Conservation (phyloP, 2,329 filamentous ascomycete genomes). For the Neocatenulostroma microsporum region DNA sequence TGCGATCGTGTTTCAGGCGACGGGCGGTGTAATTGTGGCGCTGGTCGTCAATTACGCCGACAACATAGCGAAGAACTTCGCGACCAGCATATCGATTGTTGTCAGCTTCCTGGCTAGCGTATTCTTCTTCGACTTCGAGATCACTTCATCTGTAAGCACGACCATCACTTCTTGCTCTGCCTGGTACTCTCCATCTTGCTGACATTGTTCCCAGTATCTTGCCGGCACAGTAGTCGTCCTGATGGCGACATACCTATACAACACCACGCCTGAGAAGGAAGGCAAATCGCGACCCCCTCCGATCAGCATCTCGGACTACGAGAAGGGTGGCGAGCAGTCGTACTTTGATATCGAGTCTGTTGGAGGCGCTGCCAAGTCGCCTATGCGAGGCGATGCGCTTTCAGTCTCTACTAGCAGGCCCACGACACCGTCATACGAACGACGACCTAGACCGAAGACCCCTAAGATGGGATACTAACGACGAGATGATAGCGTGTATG, state of each 20-base stretch:
- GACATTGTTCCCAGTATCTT: slow-evolving; percentile 56
- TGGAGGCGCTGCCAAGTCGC: slow-evolving; percentile 40
- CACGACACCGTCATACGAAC: slow-evolving; percentile 26
- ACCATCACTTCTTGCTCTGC: background rate
- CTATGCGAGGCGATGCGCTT: slow-evolving; percentile 36
- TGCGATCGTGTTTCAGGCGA: slow-evolving; percentile 72
- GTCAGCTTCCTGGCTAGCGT: slow-evolving; percentile 80
- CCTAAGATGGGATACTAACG: too few species aligned
- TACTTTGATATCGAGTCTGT: slow-evolving; percentile 39
- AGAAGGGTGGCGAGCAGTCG: slow-evolving; percentile 51
- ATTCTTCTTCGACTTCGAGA: slow-evolving; percentile 71
- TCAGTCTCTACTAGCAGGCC: slow-evolving; percentile 47
- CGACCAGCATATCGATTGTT: slow-evolving; percentile 84
- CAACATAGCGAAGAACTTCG: slow-evolving; percentile 90
- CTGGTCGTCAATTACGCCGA: slow-evolving; percentile 76
- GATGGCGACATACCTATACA: slow-evolving; percentile 78
- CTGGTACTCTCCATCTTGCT: too few species aligned
- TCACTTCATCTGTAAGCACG: slow-evolving; percentile 61
- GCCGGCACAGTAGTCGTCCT: slow-evolving; percentile 72
- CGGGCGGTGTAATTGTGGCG: slow-evolving; percentile 75
- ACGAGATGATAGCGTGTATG: too few species aligned
- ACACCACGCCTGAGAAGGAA: slow-evolving; percentile 50
- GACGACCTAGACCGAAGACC: slow-evolving; percentile 30
- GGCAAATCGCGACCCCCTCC: slow-evolving; percentile 50
- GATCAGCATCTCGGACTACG: slow-evolving; percentile 63